Conservation (phyloP, 805 yeast species). For the Zygosaccharomyces rouxii region DNA sequence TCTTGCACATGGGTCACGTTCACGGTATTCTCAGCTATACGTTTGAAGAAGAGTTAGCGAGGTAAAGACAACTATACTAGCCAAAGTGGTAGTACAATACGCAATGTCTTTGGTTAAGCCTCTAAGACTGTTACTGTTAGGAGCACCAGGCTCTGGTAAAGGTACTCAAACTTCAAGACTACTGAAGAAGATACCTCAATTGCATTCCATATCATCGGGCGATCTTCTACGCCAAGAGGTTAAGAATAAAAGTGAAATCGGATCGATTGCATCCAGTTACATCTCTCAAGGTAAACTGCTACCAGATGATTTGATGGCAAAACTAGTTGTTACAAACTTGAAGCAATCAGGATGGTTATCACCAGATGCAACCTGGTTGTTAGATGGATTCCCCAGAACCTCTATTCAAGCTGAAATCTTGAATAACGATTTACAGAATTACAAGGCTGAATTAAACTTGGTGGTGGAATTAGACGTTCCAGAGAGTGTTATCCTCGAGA, state of each 20-base stretch:
- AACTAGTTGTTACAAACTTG: conserved; percentile 51
- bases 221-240: conserved; percentile 74
- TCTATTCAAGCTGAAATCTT: conserved; percentile 62
- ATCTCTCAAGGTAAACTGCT: conserved; percentile 64
- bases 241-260: conserved; percentile 47
- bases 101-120: conserved; percentile 35
- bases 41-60: not conserved
- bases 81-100: not conserved
- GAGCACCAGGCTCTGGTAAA: conserved; percentile 96
- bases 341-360: conserved; percentile 23
- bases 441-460: conserved; percentile 50
- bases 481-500: conserved; percentile 68
- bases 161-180: conserved; percentile 80
- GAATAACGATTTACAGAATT: conserved; percentile 39
- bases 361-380: conserved; percentile 53
- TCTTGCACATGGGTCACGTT: not conserved
- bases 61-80: not conserved
- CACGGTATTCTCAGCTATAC: not conserved
- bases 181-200: conserved; percentile 46
- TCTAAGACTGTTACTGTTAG: conserved; percentile 66
- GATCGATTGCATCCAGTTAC: conserved; percentile 50
- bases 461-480: conserved; percentile 89
- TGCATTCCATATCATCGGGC: conserved; percentile 74
- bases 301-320: conserved; percentile 68
- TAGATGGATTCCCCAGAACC: conserved; percentile 93